These are phyloP conservation scores for Russula ochroleuca DNA, from an alignment of 768 basidiomycete genomes.

Conservation along the genomic window DNA sequence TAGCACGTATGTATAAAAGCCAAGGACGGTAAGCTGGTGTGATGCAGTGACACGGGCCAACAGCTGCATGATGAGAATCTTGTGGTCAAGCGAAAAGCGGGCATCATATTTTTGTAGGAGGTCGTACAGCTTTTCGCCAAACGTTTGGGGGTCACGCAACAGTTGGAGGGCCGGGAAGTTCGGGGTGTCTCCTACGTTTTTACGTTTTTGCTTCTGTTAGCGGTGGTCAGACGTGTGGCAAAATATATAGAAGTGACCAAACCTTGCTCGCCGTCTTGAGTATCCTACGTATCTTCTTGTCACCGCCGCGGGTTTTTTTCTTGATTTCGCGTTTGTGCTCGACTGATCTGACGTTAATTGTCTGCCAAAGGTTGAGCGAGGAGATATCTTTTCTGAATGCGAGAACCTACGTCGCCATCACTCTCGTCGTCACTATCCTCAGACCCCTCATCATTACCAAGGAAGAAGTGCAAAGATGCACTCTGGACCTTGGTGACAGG, in stretches of 20 bases:
- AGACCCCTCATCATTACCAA: constrained; percentile 77
- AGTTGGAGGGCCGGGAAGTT: constrained; percentile 94
- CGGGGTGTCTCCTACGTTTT: constrained; percentile 36
- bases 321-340: constrained; percentile 89
- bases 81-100: constrained; percentile 94
- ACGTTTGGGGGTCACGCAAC: constrained; percentile 92
- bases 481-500: constrained; percentile 92
- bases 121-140: constrained; percentile 90
- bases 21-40: constrained; percentile 89
- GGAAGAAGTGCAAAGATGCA: constrained; percentile 93
- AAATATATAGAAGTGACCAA: constrained; percentile 8
- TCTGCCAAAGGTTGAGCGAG: constrained; percentile 7
- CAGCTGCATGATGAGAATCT: constrained; percentile 95
- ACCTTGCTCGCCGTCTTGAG: constrained; percentile 76
- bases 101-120: constrained; percentile 82
- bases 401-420: constrained; percentile 46
- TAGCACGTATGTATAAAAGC: constrained; percentile 94
- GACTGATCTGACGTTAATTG: constrained; percentile 67
- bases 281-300: constrained; percentile 72
- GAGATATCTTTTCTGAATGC: constrained; percentile 19
- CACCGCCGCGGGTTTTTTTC: constrained; percentile 83
- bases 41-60: constrained; percentile 88
- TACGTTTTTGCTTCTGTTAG: constrained; percentile 37
- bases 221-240: constrained; percentile 12
- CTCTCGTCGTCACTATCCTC: constrained; percentile 66